Conservation (phyloP, 768 basidiomycete species). For the Lentinula sp. region DNA sequence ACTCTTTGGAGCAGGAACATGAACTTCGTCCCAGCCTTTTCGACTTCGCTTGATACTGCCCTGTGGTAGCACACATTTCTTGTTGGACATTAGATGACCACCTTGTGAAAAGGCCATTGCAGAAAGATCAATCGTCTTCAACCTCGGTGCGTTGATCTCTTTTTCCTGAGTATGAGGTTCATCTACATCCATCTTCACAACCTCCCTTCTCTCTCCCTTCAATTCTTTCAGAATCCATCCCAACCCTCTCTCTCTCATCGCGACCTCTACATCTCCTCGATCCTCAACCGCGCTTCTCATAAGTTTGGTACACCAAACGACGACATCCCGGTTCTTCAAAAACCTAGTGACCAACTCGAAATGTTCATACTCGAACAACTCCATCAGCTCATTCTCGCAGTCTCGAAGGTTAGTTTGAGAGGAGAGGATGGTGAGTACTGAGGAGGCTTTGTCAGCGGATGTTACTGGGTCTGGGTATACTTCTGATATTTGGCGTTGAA, state of each 20-base stretch:
- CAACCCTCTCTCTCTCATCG: constrained; percentile 95
- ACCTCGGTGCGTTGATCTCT: constrained; percentile 22
- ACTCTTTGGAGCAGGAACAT: constrained; percentile 89
- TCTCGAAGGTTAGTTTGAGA: constrained; percentile 79
- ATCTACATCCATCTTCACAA: constrained; percentile 79
- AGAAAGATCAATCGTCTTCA: constrained; percentile 79
- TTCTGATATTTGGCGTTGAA: constrained; percentile 88
- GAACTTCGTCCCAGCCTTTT: constrained; percentile 98
- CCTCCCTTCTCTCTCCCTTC: constrained; percentile 60
- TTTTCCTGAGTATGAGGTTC: constrained; percentile 18
- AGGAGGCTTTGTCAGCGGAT: constrained; percentile 83
- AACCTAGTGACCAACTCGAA: constrained; percentile 88
- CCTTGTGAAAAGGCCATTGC: constrained; percentile 96
- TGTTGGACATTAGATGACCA: constrained; percentile 96
- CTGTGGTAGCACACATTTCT: constrained; percentile 95
- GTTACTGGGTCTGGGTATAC: constrained; percentile 93
- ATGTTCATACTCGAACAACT: constrained; percentile 89
- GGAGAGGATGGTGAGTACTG: constrained; percentile 78
- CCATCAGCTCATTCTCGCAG: constrained; percentile 94
- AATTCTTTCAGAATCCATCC: constrained; percentile 94
- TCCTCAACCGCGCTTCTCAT: constrained; percentile 86
- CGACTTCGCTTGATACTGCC: constrained; percentile 95
- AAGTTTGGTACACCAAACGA: constrained; percentile 98
- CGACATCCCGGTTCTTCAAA: constrained; percentile 90
- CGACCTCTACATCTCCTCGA: constrained; percentile 89